Evolutionary conservation across 371 early-diverging fungal genomes (phyloP), one percentile per base, ranked within the genome.

Genomic region (Mortierella sp.): DNA sequence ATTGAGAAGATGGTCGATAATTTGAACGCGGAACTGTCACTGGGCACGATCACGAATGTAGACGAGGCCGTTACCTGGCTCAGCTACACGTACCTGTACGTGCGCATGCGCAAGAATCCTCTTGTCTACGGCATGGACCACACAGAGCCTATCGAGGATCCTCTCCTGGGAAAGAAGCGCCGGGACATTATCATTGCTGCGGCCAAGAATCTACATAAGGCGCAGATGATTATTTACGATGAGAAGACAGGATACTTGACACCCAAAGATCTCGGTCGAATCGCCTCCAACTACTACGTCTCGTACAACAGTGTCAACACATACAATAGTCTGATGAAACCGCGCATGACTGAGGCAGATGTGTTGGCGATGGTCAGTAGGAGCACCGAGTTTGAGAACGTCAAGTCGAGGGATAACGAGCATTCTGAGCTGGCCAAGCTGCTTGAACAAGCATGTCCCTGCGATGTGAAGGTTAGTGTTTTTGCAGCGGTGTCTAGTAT

Each of bases 11-110:
- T 99, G 72, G 90, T 90, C 14, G 98, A 99, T 68, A 94, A 95
- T 68, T 80, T 99, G 62, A 99, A 98, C 79, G 97, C 99, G 37
- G 99, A 99, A 78, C 94, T 99, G 47, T 87, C 94, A 2, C 81
- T 99, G 27, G 97, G 98, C 14, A 97, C 97, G 0, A 96, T 99
- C 1, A 94, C 94, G 27, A 96, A 86, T 60, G 80, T 97, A 28
- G 92, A 93, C 60, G 99, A 99, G 76, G 99, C 95, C 0, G 90
- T 98, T 9, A 86, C 90, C 3, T 99, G 99, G 99, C 89, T 99
- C 28, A 93, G 95, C 50, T 97, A 97, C 84, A 99, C 99, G 2
- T 99, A 97, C 81, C 83, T 99, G 48, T 97, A 91, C 79, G 94
- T 99, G 4, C 91, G 99, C 42, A 97, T 99, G 98, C 90, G 89